Evolutionary conservation across 768 basidiomycete genomes (phyloP).

Genomic region (Clavulina sp.): DNA sequence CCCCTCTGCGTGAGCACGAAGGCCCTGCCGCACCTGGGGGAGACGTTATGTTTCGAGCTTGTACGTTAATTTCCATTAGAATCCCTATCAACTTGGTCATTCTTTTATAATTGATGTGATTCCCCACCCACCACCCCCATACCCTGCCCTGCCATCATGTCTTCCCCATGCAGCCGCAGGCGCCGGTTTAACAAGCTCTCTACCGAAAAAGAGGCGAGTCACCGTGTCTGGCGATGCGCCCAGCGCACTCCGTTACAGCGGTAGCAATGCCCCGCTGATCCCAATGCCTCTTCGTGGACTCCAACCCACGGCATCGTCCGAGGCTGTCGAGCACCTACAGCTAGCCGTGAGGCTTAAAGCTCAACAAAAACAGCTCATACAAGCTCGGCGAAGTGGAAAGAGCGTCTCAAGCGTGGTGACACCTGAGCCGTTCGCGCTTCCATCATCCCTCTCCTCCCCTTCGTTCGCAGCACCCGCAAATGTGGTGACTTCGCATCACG

Average conservation of each 20-base stretch:
- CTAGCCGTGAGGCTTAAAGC: constrained; percentile 8
- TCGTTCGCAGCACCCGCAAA: not conserved
- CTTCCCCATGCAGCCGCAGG: too few relatives aligned
- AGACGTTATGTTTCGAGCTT: too few relatives aligned
- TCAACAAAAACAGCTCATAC: constrained; percentile 11
- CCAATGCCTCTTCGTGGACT: constrained; percentile 9
- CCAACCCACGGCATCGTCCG: constrained; percentile 8
- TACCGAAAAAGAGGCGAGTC: constrained; percentile 9
- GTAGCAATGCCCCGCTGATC: not conserved
- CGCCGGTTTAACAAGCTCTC: too few relatives aligned
- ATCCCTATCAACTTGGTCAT: too few relatives aligned
- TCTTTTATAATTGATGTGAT: too few relatives aligned
- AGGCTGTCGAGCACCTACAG: constrained; percentile 7
- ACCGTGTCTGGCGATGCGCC: constrained; percentile 7
- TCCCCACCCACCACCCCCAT: too few relatives aligned
- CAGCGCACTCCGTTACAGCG: not conserved
- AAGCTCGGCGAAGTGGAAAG: constrained; percentile 6
- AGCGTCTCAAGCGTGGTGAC: constrained; percentile 3
- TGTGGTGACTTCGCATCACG: too few relatives aligned
- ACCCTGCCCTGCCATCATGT: too few relatives aligned
- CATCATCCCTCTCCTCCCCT: not conserved
- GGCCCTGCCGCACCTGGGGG: too few relatives aligned
- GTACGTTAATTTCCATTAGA: too few relatives aligned
- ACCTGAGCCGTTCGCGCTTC: constrained; percentile 1
- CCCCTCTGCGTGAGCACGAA: too few relatives aligned